These are phyloP conservation scores for Larix kaempferi DNA, from an alignment of 75 land plant species.

Conservation along the genomic window DNA sequence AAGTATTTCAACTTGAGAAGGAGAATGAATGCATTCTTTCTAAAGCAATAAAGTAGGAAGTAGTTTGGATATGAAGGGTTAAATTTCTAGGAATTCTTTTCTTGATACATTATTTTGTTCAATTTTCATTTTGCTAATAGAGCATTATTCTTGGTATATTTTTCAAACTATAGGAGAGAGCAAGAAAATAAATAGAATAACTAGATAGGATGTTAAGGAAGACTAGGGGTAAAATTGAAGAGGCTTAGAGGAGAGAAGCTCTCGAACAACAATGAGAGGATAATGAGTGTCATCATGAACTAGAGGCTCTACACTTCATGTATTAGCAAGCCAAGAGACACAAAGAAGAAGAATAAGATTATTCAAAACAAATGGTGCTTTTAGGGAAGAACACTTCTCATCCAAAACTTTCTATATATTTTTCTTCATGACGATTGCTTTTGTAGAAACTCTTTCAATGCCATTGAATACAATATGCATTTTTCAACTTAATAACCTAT, in stretches of 20 bases:
- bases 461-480: no score
- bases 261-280: slow-evolving; percentile 74
- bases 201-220: slow-evolving; percentile 85
- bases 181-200: slow-evolving; percentile 21
- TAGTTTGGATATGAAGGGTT: not conserved
- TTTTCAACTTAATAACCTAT: no score
- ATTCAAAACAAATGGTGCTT: slow-evolving; percentile 36
- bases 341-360: slow-evolving; percentile 77
- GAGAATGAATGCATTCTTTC: slow-evolving; percentile 82
- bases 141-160: not conserved
- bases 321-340: slow-evolving; percentile 76
- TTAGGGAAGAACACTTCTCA: slow-evolving; percentile 65
- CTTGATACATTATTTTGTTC: not conserved
- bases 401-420: slow-evolving; percentile 59
- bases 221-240: slow-evolving; percentile 73
- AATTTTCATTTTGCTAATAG: no score
- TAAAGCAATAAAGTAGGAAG: slow-evolving; percentile 83
- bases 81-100: not conserved
- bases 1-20: slow-evolving; percentile 70
- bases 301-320: slow-evolving; percentile 74
- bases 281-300: slow-evolving; percentile 80
- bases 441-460: no score
- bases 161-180: slow-evolving; percentile 63
- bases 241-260: slow-evolving; percentile 78
- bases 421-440: slow-evolving; percentile 29